Conservation (phyloP, 2,329 filamentous ascomycete species). For the Neofusicoccum cordaticola region DNA sequence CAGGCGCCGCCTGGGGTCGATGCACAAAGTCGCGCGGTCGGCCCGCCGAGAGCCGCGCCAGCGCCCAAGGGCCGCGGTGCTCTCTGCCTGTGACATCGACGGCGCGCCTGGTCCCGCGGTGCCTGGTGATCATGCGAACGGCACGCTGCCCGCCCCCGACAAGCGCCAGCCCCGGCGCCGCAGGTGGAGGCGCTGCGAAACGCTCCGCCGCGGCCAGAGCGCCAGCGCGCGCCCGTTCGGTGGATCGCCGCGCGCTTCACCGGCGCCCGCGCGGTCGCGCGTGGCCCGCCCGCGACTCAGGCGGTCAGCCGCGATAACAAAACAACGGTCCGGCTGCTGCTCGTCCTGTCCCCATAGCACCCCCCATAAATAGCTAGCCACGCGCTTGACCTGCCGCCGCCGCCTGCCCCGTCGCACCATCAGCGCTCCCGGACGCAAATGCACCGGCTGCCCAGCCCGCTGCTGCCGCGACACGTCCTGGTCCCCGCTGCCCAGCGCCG, state of each 20-base stretch:
- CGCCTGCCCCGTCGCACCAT: constrained; percentile 4
- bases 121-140: constrained; percentile 4
- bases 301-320: constrained; percentile 13
- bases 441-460: constrained; percentile 10
- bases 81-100: not conserved
- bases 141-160: not conserved
- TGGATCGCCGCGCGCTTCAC: not conserved
- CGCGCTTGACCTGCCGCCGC: constrained; percentile 4
- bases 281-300: constrained; percentile 6
- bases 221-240: not conserved
- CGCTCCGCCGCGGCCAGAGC: not conserved
- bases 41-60: not conserved
- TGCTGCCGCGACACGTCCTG: not conserved
- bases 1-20: not conserved
- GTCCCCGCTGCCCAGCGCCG: not conserved
- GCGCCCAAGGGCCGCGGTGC: not conserved
- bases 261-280: not conserved
- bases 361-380: constrained; percentile 13
- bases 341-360: not conserved
- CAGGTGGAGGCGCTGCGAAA: not conserved
- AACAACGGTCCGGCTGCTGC: not conserved
- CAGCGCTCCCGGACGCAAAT: not conserved
- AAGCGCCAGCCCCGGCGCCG: not conserved
- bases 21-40: not conserved
- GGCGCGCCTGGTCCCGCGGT: not conserved